A percentile compares a stretch with the other conserved stretches of the same genome.
Evolutionary conservation across 768 basidiomycete species (phyloP).

Genomic region (Suillus subalutaceus): DNA sequence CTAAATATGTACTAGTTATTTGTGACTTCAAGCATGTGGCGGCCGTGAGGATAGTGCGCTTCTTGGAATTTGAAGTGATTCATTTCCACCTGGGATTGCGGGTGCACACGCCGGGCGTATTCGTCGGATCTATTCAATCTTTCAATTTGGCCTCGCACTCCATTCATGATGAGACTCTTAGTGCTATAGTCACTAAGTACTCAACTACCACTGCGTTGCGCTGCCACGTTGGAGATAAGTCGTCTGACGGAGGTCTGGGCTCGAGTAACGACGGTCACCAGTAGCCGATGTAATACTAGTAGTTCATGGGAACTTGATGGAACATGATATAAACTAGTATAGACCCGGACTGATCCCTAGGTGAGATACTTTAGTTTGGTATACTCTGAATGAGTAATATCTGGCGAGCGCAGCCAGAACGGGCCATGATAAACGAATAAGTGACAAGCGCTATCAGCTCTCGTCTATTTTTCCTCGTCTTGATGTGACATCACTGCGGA

Average conservation of each 20-base stretch:
- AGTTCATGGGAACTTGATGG: neutral
- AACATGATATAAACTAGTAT: neutral
- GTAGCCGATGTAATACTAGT: neutral
- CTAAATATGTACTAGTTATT: constrained; percentile 4
- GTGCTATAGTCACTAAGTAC: neutral
- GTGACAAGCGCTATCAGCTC: neutral
- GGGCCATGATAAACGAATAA: constrained; percentile 5
- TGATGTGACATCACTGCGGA: neutral
- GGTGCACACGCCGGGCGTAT: too few species aligned
- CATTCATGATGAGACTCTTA: neutral
- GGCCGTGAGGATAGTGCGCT: neutral
- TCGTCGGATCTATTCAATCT: neutral
- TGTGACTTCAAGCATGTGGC: neutral
- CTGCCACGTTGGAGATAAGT: neutral
- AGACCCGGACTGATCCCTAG: neutral
- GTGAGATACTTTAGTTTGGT: neutral
- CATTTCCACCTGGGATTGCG: neutral
- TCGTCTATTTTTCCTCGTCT: constrained; percentile 9
- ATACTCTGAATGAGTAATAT: neutral
- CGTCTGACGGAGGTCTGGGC: neutral
- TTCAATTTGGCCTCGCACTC: neutral
- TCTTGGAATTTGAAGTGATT: neutral
- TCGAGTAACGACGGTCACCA: neutral
- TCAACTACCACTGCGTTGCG: neutral
- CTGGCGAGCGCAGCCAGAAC: constrained; percentile 5